These are phyloP conservation scores for Lyophyllum atratum DNA, from an alignment of 768 basidiomycete species.

Conservation along the genomic window DNA sequence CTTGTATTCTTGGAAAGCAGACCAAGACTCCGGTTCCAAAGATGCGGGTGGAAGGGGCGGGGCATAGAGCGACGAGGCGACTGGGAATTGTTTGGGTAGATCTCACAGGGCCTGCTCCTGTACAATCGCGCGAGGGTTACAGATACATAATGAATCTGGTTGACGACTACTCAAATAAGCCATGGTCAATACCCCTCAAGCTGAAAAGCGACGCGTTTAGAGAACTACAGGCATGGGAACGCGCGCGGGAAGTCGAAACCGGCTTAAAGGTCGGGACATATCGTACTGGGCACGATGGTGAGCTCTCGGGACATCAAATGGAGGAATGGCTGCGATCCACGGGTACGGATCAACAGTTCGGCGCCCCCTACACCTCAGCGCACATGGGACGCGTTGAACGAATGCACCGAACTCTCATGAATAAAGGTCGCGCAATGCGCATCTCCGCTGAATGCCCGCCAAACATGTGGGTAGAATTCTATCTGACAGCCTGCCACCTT, in stretches of 20 bases:
- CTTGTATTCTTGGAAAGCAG: slow-evolving; percentile 8
- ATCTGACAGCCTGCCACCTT: slow-evolving; percentile 22
- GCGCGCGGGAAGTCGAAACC: slow-evolving; percentile 20
- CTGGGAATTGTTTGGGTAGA: slow-evolving; percentile 10
- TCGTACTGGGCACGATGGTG: slow-evolving; percentile 20
- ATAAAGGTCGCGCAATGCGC: slow-evolving; percentile 26
- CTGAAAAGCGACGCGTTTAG: slow-evolving; percentile 25
- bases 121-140: neutral
- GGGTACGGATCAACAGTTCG: slow-evolving; percentile 19
- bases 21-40: slow-evolving; percentile 1
- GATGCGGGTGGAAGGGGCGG: slow-evolving; percentile 1
- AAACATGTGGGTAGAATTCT: slow-evolving; percentile 31
- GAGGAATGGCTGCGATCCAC: slow-evolving; percentile 10
- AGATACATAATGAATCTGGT: neutral
- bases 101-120: neutral
- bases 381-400: slow-evolving; percentile 37
- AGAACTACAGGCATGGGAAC: slow-evolving; percentile 30
- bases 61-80: neutral
- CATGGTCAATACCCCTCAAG: slow-evolving; percentile 27
- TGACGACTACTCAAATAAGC: neutral
- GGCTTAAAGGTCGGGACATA: slow-evolving; percentile 2
- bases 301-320: slow-evolving; percentile 18
- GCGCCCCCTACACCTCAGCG: slow-evolving; percentile 30
- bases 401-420: slow-evolving; percentile 30
- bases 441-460: slow-evolving; percentile 20